Conservation (phyloP, 805 yeast genomes). For the Saturnispora quitensis region DNA sequence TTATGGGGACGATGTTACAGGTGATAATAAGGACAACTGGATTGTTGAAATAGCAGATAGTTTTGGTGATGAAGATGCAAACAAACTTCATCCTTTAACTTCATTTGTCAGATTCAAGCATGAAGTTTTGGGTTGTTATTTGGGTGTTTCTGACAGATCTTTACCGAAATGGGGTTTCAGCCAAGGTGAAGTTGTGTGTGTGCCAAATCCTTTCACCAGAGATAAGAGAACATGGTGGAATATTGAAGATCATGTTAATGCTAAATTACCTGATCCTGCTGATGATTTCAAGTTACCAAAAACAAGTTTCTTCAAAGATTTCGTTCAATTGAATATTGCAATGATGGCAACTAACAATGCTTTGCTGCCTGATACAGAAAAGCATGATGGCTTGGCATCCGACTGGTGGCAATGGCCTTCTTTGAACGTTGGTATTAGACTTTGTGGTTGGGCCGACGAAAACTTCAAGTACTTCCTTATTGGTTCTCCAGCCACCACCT, state of each 20-base stretch:
- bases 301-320: conserved; percentile 70
- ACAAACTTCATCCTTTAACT: conserved; percentile 63
- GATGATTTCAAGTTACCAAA: conserved; percentile 59
- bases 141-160: conserved; percentile 61
- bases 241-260: conserved; percentile 61
- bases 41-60: conserved; percentile 71
- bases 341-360: conserved; percentile 88
- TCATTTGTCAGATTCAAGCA: conserved; percentile 63
- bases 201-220: conserved; percentile 52
- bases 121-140: conserved; percentile 58
- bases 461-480: conserved; percentile 55
- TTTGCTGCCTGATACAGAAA: conserved; percentile 67
- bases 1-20: conserved; percentile 62
- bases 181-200: conserved; percentile 85
- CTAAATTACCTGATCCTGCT: conserved; percentile 48
- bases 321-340: conserved; percentile 65
- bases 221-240: conserved; percentile 90
- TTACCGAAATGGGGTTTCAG: conserved; percentile 81
- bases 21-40: conserved; percentile 89
- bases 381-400: conserved; percentile 62
- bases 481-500: conserved; percentile 73
- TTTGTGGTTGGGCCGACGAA: conserved; percentile 62
- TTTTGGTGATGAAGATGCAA: conserved; percentile 38
- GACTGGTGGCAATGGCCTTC: conserved; percentile 87
- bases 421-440: conserved; percentile 63